phyloP scores from a whole-genome alignment of 164 flowering plant genomes.

The Vitis rotundifolia region DNA sequence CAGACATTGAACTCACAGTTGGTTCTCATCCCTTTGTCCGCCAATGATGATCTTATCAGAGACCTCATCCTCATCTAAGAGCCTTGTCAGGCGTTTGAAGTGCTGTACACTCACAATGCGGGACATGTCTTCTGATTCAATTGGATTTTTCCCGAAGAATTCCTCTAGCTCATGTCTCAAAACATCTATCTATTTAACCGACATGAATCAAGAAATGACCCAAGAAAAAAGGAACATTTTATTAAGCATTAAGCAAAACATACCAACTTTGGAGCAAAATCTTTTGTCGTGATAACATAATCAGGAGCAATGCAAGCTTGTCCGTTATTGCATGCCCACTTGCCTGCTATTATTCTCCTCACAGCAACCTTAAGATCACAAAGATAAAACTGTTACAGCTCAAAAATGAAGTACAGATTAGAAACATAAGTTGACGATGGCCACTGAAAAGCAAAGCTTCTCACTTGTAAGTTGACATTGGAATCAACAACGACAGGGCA shows the following conservation, averaged over 20 bases:
- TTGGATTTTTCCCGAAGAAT: constrained; percentile 68
- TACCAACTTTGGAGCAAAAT: constrained; percentile 82
- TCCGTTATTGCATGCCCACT: constrained; percentile 77
- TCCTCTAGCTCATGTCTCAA: constrained; percentile 48
- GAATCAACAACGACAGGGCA: constrained; percentile 74
- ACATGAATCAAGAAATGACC: neutral
- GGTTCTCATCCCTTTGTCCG: constrained; percentile 59
- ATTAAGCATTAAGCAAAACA: neutral
- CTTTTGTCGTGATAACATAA: constrained; percentile 69
- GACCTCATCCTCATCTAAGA: constrained; percentile 74
- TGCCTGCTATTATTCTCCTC: constrained; percentile 63
- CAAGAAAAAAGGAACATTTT: neutral
- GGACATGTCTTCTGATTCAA: constrained; percentile 67
- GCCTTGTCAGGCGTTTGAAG: constrained; percentile 56
- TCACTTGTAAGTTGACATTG: constrained; percentile 51
- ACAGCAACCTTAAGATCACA: constrained; percentile 55
- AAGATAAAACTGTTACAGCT: neutral
- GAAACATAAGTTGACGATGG: neutral
- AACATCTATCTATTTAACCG: constrained; percentile 56
- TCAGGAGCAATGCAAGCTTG: constrained; percentile 80
- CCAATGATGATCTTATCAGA: constrained; percentile 68
- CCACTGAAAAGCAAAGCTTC: neutral
- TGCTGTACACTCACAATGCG: constrained; percentile 68
- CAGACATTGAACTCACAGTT: constrained; percentile 49
- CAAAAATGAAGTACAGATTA: neutral